Evolutionary conservation across 352 stramenopile species (phyloP), one percentile per base, ranked within the genome.

Genomic region (Phytophthora litchii): DNA sequence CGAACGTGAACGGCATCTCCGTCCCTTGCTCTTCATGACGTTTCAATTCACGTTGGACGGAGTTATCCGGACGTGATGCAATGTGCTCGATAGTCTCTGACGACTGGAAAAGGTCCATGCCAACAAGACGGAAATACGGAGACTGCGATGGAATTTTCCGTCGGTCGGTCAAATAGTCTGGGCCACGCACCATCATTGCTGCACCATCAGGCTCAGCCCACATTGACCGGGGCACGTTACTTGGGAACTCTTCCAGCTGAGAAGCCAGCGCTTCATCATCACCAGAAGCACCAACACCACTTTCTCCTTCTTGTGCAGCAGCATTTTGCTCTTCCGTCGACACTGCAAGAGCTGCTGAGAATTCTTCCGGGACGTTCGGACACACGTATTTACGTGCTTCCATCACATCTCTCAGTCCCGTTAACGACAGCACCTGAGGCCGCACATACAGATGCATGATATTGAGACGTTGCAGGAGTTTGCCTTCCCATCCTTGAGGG

Each of bases 1-100:
- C 75, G 55, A 92, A 92, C 19, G 83, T 90, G 54, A 91, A 91
- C 11, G 80, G 83, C 76, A 89, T 89, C 21, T 83, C 74, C 0
- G 78, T 84, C 21, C 77, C 77, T 51, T 64, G 61, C n/a, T 67
- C 73, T 35, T 83, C 73, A 54, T 91, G 78, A 3, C 80, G 76
- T 35, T 70, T 64, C 20, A 89, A 40, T 58, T 89, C 81, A 11
- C 69, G 64, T 43, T 92, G 83, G 46, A 92, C 64, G 8, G 85
- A 47, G 42, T 89, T 92, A 43, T 89, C 75, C 0, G 76, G 51
- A 12, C 70, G 76, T 0, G 74, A 73, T 9, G 78, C 79, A 44
- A 91, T 89, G 46, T 92, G 74, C 32, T 92, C 83, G 1, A 88
- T 58, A 23, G 77, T 14, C 17, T 72, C 67, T 8, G 74, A 72